These are phyloP conservation scores for Acrocalymma vagum DNA, from an alignment of 2,329 filamentous ascomycete genomes.

Conservation along the genomic window DNA sequence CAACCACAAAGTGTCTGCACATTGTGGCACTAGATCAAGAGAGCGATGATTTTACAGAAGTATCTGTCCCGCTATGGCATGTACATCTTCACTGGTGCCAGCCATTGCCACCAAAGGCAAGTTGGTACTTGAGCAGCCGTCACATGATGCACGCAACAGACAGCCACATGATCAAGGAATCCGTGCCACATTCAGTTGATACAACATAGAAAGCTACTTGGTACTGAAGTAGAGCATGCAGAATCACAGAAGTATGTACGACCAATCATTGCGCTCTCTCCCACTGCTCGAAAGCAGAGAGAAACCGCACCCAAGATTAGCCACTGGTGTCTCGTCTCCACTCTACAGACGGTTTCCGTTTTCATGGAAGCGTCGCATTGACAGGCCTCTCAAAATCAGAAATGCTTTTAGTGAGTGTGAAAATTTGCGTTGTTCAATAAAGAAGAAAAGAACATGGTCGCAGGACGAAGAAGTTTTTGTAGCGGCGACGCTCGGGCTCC, in stretches of 20 bases:
- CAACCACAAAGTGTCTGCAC: no score
- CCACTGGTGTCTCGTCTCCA: conserved; percentile 58
- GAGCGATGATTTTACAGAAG: no score
- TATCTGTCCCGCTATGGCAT: no score
- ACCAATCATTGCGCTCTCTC: conserved; percentile 68
- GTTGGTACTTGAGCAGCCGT: no score
- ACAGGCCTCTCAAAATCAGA: conserved; percentile 59
- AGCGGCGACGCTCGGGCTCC: conserved; percentile 10
- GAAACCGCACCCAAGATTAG: conserved; percentile 68
- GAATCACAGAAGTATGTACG: conserved; percentile 58
- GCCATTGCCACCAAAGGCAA: no score
- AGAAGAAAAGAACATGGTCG: conserved; percentile 51
- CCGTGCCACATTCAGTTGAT: no score
- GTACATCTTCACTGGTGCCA: no score
- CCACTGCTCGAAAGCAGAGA: conserved; percentile 56
- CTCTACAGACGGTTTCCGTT: conserved; percentile 67
- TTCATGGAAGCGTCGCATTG: conserved; percentile 59
- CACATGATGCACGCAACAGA: no score
- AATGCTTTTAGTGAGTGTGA: conserved; percentile 66
- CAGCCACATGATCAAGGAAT: no score
- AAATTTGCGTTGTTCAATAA: conserved; percentile 65
- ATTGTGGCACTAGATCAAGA: no score
- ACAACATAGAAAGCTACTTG: no score
- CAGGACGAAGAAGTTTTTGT: conserved; percentile 36
- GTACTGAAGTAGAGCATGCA: no score